Conservation (phyloP, 2,329 filamentous ascomycete species). For the Hymenoscyphus repandus region DNA sequence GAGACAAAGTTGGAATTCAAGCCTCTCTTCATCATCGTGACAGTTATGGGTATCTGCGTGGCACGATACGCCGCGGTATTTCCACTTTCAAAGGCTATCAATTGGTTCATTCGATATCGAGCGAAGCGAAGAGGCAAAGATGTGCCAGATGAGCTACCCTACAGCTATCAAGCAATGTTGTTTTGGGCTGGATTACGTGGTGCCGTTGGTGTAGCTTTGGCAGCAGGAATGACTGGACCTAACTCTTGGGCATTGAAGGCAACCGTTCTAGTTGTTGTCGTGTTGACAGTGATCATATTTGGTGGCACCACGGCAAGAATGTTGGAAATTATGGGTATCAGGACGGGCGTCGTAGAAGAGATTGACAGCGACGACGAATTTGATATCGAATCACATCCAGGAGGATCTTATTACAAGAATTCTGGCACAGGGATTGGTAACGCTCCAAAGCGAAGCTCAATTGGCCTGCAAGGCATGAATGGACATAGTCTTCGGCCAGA, state of each 20-base stretch:
- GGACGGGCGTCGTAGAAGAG: constrained; percentile 93
- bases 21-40: constrained; percentile 90
- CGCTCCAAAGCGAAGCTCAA: constrained; percentile 52
- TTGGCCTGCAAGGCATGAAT: constrained; percentile 47
- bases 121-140: constrained; percentile 71
- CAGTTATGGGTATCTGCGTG: constrained; percentile 83
- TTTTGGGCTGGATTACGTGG: constrained; percentile 97
- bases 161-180: constrained; percentile 98
- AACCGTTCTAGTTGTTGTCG: constrained; percentile 95
- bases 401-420: constrained; percentile 64
- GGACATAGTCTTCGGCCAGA: constrained; percentile 39
- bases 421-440: constrained; percentile 70
- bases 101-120: constrained; percentile 86
- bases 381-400: constrained; percentile 61
- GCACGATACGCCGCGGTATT: constrained; percentile 94
- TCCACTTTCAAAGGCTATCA: constrained; percentile 82
- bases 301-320: constrained; percentile 95
- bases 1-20: constrained; percentile 85
- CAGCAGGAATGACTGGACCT: constrained; percentile 77
- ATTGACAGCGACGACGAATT: constrained; percentile 98
- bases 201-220: constrained; percentile 90
- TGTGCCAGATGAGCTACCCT: constrained; percentile 81
- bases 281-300: constrained; percentile 97
- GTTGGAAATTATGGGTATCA: constrained; percentile 95
- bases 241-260: constrained; percentile 81